Evolutionary conservation across 495 filamentous ascomycete genomes (phyloP).

Genomic region (Xylaria cubensis): DNA sequence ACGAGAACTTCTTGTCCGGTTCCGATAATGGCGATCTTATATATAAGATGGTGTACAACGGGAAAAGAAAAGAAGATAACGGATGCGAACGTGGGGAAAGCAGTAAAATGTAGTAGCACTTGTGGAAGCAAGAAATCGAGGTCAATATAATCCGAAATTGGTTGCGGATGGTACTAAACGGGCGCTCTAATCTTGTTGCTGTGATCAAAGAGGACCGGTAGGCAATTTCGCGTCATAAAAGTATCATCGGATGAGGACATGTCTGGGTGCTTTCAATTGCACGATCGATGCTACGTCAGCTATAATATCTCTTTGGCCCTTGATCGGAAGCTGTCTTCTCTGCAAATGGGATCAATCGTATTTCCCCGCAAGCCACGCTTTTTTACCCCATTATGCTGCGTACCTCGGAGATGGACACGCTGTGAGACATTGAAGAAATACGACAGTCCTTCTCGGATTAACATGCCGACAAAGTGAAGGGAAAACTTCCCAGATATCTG

Average conservation of each 20-base stretch:
- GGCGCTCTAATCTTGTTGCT: not conserved
- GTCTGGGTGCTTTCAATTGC: not conserved
- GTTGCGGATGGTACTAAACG: not conserved
- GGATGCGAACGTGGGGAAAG: not conserved
- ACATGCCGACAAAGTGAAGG: not conserved
- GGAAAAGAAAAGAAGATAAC: slow-evolving; percentile 10
- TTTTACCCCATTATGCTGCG: not conserved
- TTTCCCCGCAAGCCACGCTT: not conserved
- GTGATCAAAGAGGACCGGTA: not conserved
- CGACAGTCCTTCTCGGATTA: not conserved
- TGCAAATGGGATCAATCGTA: not conserved
- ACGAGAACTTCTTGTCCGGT: slow-evolving; percentile 10
- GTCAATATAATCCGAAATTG: not conserved
- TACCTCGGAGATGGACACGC: not conserved
- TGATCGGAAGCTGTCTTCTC: slow-evolving; percentile 9
- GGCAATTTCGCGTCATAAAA: not conserved
- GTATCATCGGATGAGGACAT: not conserved
- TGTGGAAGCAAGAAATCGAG: not conserved
- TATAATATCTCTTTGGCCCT: not conserved
- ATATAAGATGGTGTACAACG: not conserved
- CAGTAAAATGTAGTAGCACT: not conserved
- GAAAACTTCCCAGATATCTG: not conserved
- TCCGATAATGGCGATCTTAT: not conserved
- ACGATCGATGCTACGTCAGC: slow-evolving; percentile 2
- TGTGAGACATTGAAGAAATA: not conserved